Evolutionary conservation across 179 eudicot genomes (phyloP).

Genomic region (Actinidia arguta): DNA sequence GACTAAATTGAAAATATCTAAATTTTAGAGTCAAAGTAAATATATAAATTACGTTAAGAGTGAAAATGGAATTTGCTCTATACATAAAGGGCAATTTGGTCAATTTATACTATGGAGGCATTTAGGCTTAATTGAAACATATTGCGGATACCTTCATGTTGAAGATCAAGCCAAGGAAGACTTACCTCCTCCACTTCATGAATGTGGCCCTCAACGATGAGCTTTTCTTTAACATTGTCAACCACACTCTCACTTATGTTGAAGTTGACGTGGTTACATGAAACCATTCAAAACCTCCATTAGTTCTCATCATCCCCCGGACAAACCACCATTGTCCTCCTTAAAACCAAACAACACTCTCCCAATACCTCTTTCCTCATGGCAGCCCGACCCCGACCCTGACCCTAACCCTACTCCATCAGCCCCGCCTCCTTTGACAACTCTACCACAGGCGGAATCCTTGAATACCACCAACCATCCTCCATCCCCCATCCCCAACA

Average conservation of each 20-base stretch:
- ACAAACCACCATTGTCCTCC: constrained; percentile 47
- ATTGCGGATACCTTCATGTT: constrained; percentile 43
- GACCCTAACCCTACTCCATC: constrained; percentile 37
- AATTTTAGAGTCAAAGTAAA: too few relatives aligned
- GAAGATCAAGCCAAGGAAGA: constrained; percentile 40
- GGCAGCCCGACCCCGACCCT: constrained; percentile 36
- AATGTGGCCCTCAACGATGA: constrained; percentile 46
- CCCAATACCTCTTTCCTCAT: constrained; percentile 44
- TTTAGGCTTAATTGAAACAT: not conserved
- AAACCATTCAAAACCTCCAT: constrained; percentile 40
- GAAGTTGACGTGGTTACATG: constrained; percentile 41
- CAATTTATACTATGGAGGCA: not conserved
- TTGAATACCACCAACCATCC: constrained; percentile 29
- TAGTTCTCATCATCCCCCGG: constrained; percentile 41
- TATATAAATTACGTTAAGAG: too few relatives aligned
- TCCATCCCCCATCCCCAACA: not conserved
- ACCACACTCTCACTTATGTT: constrained; percentile 37
- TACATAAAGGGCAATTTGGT: not conserved
- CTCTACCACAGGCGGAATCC: constrained; percentile 35
- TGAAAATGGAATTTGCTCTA: too few relatives aligned
- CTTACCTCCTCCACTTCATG: constrained; percentile 40
- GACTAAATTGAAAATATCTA: too few relatives aligned
- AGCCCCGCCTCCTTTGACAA: constrained; percentile 43
- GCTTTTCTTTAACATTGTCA: constrained; percentile 47
- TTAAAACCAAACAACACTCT: constrained; percentile 27